Evolutionary conservation across 495 filamentous ascomycete species (phyloP).

Genomic region (Trichoderma virens): DNA sequence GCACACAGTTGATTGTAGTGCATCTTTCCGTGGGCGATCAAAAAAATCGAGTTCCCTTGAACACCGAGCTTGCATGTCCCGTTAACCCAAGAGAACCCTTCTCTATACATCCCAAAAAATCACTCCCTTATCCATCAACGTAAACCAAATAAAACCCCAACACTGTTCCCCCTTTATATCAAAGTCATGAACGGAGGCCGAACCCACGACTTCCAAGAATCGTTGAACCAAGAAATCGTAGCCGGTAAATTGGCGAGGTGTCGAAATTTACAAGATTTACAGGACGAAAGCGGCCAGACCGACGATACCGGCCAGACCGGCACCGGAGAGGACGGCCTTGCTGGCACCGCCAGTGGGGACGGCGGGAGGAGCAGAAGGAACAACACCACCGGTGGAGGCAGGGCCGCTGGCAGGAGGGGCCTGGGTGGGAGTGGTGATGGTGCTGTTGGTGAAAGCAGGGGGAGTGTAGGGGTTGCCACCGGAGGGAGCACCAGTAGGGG

Average conservation of each 20-base stretch:
- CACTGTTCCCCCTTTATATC: conserved; percentile 19
- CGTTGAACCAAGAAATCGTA: conserved; percentile 30
- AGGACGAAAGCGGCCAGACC: conserved; percentile 66
- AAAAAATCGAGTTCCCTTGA: conserved; percentile 8
- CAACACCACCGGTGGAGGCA: conserved; percentile 5
- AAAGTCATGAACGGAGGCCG: conserved; percentile 24
- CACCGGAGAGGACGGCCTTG: conserved; percentile 59
- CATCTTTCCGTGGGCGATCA: conserved; percentile 7
- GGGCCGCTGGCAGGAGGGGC: neutral
- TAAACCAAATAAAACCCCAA: conserved; percentile 22
- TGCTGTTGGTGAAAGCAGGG: conserved; percentile 19
- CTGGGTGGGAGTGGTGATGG: conserved; percentile 21
- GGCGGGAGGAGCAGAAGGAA: conserved; percentile 22
- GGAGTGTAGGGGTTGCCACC: conserved; percentile 12
- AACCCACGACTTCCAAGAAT: conserved; percentile 25
- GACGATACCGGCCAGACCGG: conserved; percentile 65
- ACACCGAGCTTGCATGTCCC: conserved; percentile 8
- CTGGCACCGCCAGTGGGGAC: conserved; percentile 55
- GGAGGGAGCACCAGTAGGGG: conserved; percentile 8
- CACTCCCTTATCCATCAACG: conserved; percentile 20
- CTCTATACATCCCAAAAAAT: conserved; percentile 8
- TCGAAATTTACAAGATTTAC: conserved; percentile 44
- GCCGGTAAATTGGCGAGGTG: conserved; percentile 21
- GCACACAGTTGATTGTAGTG: conserved; percentile 4
- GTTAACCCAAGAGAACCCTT: conserved; percentile 9